phyloP scores from a whole-genome alignment of 2,329 filamentous ascomycete genomes.

The Lachnellula arida region DNA sequence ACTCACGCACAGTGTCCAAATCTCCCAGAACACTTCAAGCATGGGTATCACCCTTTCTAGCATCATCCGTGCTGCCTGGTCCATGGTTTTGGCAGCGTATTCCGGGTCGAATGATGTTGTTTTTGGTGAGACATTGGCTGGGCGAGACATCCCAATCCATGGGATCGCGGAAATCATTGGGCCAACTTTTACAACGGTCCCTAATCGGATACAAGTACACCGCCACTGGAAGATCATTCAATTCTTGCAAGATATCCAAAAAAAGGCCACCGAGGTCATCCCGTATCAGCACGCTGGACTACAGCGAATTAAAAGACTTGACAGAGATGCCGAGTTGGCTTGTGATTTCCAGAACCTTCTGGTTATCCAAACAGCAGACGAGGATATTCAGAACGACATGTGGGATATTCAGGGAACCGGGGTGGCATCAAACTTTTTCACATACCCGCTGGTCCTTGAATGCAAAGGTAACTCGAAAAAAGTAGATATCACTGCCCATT shows the following conservation, averaged over 20 bases:
- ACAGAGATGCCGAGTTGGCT: constrained; percentile 8
- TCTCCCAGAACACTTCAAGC: constrained; percentile 1
- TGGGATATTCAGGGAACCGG: constrained; percentile 1
- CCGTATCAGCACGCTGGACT: constrained; percentile 44
- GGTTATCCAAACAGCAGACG: constrained; percentile 17
- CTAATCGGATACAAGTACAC: constrained; percentile 36
- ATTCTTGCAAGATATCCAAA: constrained; percentile 1
- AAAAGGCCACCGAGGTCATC: constrained; percentile 29
- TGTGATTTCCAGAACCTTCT: constrained; percentile 22
- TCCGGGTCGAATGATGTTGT: constrained; percentile 37
- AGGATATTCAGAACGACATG: neutral
- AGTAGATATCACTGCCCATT: constrained; percentile 10
- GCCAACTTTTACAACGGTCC: constrained; percentile 39
- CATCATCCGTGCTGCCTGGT: constrained; percentile 34
- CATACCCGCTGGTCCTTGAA: constrained; percentile 16
- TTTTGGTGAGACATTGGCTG: constrained; percentile 41
- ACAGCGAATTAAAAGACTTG: constrained; percentile 18
- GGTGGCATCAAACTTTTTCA: constrained; percentile 7
- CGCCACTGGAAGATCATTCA: constrained; percentile 4
- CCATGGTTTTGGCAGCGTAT: constrained; percentile 36
- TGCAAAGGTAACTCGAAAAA: constrained; percentile 3
- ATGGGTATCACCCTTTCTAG: constrained; percentile 15
- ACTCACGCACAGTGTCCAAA: constrained; percentile 1
- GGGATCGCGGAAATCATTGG: constrained; percentile 40
- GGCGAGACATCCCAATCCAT: constrained; percentile 36